phyloP scores from a whole-genome alignment of 108 stramenopile species.

The Cyclotella kingstonii region DNA sequence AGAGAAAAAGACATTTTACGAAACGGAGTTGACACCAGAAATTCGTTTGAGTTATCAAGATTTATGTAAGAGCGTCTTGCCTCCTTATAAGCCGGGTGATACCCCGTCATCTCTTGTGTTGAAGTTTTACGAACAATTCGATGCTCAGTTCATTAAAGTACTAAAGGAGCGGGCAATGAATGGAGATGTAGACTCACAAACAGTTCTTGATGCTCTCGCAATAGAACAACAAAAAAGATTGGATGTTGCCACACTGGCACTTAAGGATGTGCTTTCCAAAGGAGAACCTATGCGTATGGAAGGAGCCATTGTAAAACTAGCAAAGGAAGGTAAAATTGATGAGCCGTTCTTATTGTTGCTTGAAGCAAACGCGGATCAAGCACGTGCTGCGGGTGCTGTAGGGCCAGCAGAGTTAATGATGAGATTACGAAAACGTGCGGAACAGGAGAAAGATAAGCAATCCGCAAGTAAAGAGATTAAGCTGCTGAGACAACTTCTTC shows the following conservation, averaged over 20 bases:
- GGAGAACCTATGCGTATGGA: constrained; percentile 90
- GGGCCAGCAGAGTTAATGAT: constrained; percentile 82
- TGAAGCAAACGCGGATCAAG: constrained; percentile 85
- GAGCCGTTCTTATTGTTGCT: constrained; percentile 79
- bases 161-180: constrained; percentile 53
- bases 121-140: constrained; percentile 73
- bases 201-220: constrained; percentile 66
- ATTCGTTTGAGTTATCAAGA: constrained; percentile 82
- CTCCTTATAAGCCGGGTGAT: constrained; percentile 82
- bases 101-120: constrained; percentile 57
- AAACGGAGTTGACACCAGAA: constrained; percentile 79
- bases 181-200: constrained; percentile 63
- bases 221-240: constrained; percentile 69
- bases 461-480: constrained; percentile 72
- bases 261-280: constrained; percentile 63
- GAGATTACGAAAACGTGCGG: constrained; percentile 60
- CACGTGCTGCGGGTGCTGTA: constrained; percentile 66
- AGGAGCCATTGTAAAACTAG: constrained; percentile 77
- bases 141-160: constrained; percentile 66
- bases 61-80: constrained; percentile 68
- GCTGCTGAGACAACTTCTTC: constrained; percentile 75
- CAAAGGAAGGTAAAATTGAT: constrained; percentile 74
- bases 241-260: constrained; percentile 58
- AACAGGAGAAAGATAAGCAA: constrained; percentile 84
- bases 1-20: constrained; percentile 59